Evolutionary conservation across 352 stramenopile genomes (phyloP), one percentile per base, ranked within the genome.

Genomic region (Stramenopiles sp.): DNA sequence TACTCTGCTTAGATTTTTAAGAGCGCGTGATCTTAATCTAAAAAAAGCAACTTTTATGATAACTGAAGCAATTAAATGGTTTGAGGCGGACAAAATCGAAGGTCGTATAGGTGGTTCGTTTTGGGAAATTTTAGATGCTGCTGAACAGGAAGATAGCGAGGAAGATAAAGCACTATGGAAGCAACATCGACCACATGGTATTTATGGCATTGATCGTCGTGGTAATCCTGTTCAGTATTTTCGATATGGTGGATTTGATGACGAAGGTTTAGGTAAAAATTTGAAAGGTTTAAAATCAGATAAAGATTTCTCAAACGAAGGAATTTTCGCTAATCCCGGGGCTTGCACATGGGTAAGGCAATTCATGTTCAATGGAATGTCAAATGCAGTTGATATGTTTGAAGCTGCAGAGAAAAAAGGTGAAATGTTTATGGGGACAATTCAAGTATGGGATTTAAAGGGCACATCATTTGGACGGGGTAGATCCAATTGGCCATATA

Each of bases 391-490:
- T 69, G 20, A 69, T 27, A 27, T 27, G 20, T 20, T 27, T 23
- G 27, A 69, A 27, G 20, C 27, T 20, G 53, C 53, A 27, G 20
- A 69, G 53, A 20, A 69, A 27, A 27, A 20, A 69, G 53, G 53
- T 20, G 53, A 23, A 20, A 69, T 27, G 20, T 27, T 23, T 69
- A 69, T 69, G 53, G 53, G 53, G 20, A 27, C 27, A 69, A 69
- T 69, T 69, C 53, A 69, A 69, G 53, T 69, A 20, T 69, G 53
- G 53, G 53, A 69, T 69, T 69, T 69, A 69, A 69, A 69, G 53
- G 53, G 27, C 53, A 23, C 53, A 23, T 20, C 20, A 20, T 69
- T 69, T 20, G 27, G 20, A 27, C 53, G 53, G 20, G 53, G 20
- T 27, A 69, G 53, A 27, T 20, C 53, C 20, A 69, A 69, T 27